These are phyloP conservation scores for Colletotrichum endophyticum DNA, from an alignment of 2,329 filamentous ascomycete genomes.

Conservation along the genomic window DNA sequence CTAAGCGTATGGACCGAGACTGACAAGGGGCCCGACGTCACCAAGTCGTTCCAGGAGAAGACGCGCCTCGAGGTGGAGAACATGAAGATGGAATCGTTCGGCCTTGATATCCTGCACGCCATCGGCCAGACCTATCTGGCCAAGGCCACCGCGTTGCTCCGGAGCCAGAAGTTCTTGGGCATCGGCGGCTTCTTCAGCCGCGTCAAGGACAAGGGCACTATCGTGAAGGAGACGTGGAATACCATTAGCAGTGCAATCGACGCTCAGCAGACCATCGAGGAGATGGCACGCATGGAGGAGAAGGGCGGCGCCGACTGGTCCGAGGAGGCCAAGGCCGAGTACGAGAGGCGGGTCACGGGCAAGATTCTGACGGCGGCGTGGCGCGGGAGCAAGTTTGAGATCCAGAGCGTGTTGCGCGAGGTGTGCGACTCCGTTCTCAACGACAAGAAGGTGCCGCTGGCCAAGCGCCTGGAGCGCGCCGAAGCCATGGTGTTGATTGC, in stretches of 20 bases:
- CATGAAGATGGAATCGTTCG: conserved; percentile 98
- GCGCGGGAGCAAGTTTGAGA: conserved; percentile 97
- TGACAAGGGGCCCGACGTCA: conserved; percentile 86
- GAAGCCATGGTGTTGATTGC: conserved; percentile 88
- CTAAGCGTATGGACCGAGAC: conserved; percentile 97
- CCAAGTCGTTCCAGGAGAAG: conserved; percentile 90
- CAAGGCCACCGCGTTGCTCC: conserved; percentile 87
- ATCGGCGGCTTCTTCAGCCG: conserved; percentile 94
- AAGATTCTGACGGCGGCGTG: conserved; percentile 98
- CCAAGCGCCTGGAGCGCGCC: conserved; percentile 89
- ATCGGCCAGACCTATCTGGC: conserved; percentile 90
- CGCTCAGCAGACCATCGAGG: conserved; percentile 97
- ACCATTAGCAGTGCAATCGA: conserved; percentile 96
- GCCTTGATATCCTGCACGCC: conserved; percentile 92
- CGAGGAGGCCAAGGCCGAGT: conserved; percentile 94
- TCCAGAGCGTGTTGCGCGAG: conserved; percentile 92
- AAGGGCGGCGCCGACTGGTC: conserved; percentile 97
- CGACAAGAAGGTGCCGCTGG: conserved; percentile 76
- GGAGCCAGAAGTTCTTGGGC: conserved; percentile 95
- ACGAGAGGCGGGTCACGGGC: conserved; percentile 92
- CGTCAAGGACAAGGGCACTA: conserved; percentile 93
- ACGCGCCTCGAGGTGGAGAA: conserved; percentile 95
- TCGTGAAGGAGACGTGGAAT: conserved; percentile 98
- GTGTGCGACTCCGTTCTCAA: conserved; percentile 90
- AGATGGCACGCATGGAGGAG: conserved; percentile 97